These are phyloP conservation scores for Peronosclerospora sorghi DNA, from an alignment of 352 stramenopile species.

Conservation along the genomic window DNA sequence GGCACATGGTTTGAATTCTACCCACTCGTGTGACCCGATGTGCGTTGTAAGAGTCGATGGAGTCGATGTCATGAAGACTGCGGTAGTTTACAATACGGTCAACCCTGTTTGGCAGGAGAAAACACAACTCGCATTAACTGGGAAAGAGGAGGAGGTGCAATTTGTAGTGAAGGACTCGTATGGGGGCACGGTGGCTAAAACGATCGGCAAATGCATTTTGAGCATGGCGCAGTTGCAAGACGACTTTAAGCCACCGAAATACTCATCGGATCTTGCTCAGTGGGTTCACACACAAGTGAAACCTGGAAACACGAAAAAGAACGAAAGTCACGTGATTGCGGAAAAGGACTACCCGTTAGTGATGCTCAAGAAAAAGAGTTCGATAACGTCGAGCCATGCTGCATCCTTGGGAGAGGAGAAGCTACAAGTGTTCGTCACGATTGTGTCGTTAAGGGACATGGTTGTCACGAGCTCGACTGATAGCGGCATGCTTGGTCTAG, in stretches of 20 bases:
- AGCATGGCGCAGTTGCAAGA: conserved; percentile 61
- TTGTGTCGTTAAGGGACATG: conserved; percentile 45
- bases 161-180: conserved; percentile 83
- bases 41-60: conserved; percentile 69
- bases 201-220: conserved; percentile 65
- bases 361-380: conserved; percentile 47
- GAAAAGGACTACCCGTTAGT: conserved; percentile 74
- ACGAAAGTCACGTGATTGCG: conserved; percentile 60
- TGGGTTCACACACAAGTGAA: conserved; percentile 78
- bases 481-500: conserved; percentile 52
- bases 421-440: conserved; percentile 62
- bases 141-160: conserved; percentile 46
- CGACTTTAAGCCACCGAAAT: conserved; percentile 67
- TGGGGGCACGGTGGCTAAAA: conserved; percentile 63
- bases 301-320: conserved; percentile 69
- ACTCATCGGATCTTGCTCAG: conserved; percentile 58
- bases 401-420: conserved; percentile 34
- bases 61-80: conserved; percentile 53
- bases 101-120: conserved; percentile 80
- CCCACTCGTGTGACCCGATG: conserved; percentile 65
- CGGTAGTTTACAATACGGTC: conserved; percentile 76
- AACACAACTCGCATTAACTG: conserved; percentile 39
- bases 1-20: conserved; percentile 58
- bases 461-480: conserved; percentile 52
- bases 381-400: conserved; percentile 15